Conservation (phyloP, 1,284 basidiomycete species). For the Porodaedalea pini region DNA sequence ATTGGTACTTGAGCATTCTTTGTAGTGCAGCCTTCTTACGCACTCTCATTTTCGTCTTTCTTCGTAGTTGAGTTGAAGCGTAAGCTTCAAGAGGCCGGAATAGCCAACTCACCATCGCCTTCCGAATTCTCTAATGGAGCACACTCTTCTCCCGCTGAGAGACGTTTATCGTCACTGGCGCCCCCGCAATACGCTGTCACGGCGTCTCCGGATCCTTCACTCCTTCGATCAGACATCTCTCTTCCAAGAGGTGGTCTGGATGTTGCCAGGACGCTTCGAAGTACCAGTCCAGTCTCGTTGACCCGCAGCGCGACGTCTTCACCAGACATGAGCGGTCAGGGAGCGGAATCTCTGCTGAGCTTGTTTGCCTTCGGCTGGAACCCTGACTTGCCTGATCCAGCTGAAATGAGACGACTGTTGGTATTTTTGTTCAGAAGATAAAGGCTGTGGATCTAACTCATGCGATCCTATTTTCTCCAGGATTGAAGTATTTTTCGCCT, state of each 20-base stretch:
- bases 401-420: conserved; percentile 69
- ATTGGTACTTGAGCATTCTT: conserved; percentile 49
- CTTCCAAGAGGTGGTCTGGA: conserved; percentile 20
- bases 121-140: conserved; percentile 8
- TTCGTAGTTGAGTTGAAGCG: conserved; percentile 59
- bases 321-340: conserved; percentile 26
- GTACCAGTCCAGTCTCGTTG: conserved; percentile 49
- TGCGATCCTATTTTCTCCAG: conserved; percentile 35
- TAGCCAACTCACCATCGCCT: conserved; percentile 14
- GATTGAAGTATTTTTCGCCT: conserved; percentile 76
- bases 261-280: conserved; percentile 5
- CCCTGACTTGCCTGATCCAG: conserved; percentile 71
- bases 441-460: conserved; percentile 14
- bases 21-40: neutral
- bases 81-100: conserved; percentile 51
- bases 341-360: conserved; percentile 53
- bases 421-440: conserved; percentile 27
- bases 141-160: conserved; percentile 5
- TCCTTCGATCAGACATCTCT: conserved; percentile 19
- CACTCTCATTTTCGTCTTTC: neutral
- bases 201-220: conserved; percentile 12
- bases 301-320: conserved; percentile 33
- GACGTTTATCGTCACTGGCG: conserved; percentile 15
- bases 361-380: conserved; percentile 76
- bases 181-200: conserved; percentile 16